These are phyloP conservation scores for Microascus cirrosus DNA, from an alignment of 2,329 filamentous ascomycete species.

Conservation along the genomic window DNA sequence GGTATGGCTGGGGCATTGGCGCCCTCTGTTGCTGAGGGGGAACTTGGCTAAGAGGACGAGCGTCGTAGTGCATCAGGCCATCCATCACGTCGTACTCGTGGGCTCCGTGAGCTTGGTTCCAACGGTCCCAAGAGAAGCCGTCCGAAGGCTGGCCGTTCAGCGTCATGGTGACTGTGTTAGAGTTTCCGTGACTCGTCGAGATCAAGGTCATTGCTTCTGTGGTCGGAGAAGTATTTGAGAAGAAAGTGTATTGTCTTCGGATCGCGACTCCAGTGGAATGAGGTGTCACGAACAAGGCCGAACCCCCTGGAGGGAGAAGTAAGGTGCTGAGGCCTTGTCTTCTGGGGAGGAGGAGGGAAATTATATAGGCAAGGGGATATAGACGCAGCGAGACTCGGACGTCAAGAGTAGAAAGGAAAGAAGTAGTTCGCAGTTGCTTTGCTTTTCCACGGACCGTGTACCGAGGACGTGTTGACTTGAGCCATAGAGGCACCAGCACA, in stretches of 20 bases:
- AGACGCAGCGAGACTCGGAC: not conserved
- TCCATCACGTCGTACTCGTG: slow-evolving; percentile 37
- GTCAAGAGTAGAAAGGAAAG: not conserved
- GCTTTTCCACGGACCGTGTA: not conserved
- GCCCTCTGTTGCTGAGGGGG: slow-evolving; percentile 28
- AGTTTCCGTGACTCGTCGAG: not conserved
- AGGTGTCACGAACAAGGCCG: not conserved
- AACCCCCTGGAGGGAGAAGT: not conserved
- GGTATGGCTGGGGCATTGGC: slow-evolving; percentile 29
- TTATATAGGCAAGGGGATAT: not conserved
- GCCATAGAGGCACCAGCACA: not conserved
- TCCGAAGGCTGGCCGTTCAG: slow-evolving; percentile 32
- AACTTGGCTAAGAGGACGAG: slow-evolving; percentile 21
- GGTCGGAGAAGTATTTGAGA: not conserved
- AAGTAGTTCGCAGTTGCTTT: not conserved
- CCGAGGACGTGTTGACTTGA: not conserved
- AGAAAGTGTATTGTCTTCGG: not conserved
- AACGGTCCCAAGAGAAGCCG: slow-evolving; percentile 41
- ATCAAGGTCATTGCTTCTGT: not conserved
- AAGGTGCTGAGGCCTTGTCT: not conserved
- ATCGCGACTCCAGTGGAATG: not conserved
- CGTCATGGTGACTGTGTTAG: slow-evolving; percentile 25
- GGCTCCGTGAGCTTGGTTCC: slow-evolving; percentile 26
- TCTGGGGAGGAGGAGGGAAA: not conserved
- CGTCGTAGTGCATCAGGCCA: slow-evolving; percentile 33